A percentile compares a stretch with the other conserved stretches of the same genome.
Evolutionary conservation across 176 grass and related monocot species (phyloP).

Genomic region (Ensete glaucum): DNA sequence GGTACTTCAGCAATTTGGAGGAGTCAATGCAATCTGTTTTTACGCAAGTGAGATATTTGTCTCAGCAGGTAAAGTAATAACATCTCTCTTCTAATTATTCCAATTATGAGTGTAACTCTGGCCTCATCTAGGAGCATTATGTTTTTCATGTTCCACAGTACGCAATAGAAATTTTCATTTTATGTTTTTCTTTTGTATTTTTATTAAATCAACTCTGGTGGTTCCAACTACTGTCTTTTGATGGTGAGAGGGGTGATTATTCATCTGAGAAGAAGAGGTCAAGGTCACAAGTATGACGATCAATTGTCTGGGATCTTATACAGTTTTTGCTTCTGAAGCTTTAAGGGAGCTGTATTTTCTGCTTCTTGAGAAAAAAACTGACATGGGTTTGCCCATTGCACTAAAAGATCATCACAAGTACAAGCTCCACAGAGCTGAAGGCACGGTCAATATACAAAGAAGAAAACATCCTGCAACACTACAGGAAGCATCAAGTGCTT

Average conservation of each 20-base stretch:
- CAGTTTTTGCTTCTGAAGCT: neutral
- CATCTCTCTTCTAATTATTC: neutral
- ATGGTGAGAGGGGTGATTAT: neutral
- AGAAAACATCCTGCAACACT: neutral
- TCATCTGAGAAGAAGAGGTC: neutral
- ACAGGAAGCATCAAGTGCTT: neutral
- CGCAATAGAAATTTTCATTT: too few species aligned
- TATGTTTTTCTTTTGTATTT: too few species aligned
- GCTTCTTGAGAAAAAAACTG: too few species aligned
- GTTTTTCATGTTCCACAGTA: neutral
- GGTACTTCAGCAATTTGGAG: constrained; percentile 82
- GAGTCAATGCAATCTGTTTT: constrained; percentile 83
- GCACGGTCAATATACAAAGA: neutral
- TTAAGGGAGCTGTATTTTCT: neutral
- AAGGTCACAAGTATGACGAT: too few species aligned
- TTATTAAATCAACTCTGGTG: neutral
- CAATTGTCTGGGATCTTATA: neutral
- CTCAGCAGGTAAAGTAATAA: constrained; percentile 56
- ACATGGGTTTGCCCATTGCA: too few species aligned
- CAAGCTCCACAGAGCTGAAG: too few species aligned
- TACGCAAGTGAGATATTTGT: constrained; percentile 93
- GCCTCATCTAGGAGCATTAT: neutral
- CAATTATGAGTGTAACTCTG: neutral
- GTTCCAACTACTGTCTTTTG: neutral
- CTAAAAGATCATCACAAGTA: too few species aligned